Evolutionary conservation across 768 basidiomycete genomes (phyloP).

Genomic region (Tricholoma furcatifolium): DNA sequence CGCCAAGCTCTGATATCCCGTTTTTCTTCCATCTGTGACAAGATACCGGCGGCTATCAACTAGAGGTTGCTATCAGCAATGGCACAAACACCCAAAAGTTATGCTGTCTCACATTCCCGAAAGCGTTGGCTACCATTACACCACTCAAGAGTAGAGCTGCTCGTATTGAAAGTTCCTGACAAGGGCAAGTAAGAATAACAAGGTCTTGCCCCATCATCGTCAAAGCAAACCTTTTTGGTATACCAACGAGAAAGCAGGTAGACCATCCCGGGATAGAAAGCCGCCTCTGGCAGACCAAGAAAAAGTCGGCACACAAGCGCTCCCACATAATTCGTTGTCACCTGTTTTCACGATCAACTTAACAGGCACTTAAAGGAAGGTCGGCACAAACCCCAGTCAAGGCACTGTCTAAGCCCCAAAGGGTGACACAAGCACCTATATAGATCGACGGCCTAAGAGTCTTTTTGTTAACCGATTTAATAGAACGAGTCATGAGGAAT

Average conservation of each 20-base stretch:
- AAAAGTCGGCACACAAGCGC: conserved; percentile 59
- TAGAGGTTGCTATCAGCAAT: conserved; percentile 20
- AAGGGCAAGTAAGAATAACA: background rate
- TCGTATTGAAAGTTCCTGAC: conserved; percentile 61
- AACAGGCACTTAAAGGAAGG: background rate
- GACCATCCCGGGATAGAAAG: conserved; percentile 60
- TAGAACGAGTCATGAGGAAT: background rate
- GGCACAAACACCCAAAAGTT: background rate
- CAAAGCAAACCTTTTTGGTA: conserved; percentile 46
- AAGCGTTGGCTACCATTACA: conserved; percentile 61
- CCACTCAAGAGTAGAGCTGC: conserved; percentile 61
- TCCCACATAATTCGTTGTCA: conserved; percentile 51
- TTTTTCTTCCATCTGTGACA: conserved; percentile 64
- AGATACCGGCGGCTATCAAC: conserved; percentile 72
- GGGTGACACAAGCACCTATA: conserved; percentile 56
- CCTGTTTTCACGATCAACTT: conserved; percentile 26
- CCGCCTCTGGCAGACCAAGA: conserved; percentile 64
- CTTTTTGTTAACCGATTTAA: background rate
- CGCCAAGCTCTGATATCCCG: conserved; percentile 68
- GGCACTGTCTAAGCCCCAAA: conserved; percentile 63
- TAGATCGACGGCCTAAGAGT: conserved; percentile 53
- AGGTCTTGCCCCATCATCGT: background rate
- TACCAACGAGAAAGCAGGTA: conserved; percentile 55
- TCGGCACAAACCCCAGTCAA: conserved; percentile 51
- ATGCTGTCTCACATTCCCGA: conserved; percentile 49